Evolutionary conservation across 1,139 yeast genomes (phyloP).

Genomic region (Nakaseomyces bracarensis): DNA sequence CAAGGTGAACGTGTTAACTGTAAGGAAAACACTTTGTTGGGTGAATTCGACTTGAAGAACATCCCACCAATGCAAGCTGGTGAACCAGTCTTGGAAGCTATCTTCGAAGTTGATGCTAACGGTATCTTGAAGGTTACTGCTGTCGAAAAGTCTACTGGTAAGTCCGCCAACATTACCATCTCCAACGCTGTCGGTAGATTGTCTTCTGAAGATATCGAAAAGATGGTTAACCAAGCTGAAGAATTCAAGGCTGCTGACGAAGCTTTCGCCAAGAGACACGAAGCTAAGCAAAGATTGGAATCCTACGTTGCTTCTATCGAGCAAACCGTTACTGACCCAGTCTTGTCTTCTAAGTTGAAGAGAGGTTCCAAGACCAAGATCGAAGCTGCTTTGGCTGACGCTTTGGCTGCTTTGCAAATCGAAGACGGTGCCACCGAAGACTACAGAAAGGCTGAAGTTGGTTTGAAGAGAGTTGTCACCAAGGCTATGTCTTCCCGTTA

Average conservation of each 20-base stretch:
- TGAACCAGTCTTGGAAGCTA: constrained; percentile 97
- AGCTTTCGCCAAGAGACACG: constrained; percentile 98
- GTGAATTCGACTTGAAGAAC: constrained; percentile 96
- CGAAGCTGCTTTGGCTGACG: constrained; percentile 95
- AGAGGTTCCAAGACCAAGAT: constrained; percentile 93
- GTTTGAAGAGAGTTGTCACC: constrained; percentile 96
- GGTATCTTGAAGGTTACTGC: constrained; percentile 99
- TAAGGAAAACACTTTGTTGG: constrained; percentile 93
- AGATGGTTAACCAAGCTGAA: constrained; percentile 97
- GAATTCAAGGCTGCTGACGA: constrained; percentile 97
- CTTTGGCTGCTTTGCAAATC: constrained; percentile 91
- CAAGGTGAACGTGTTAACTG: constrained; percentile 99
- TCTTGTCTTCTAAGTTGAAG: constrained; percentile 93
- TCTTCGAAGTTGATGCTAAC: constrained; percentile 96
- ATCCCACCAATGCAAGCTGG: constrained; percentile 98
- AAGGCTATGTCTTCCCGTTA: constrained; percentile 97
- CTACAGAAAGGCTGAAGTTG: constrained; percentile 95
- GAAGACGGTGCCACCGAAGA: constrained; percentile 94
- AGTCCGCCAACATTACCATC: constrained; percentile 97
- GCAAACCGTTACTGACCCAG: constrained; percentile 94
- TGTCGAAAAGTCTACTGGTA: constrained; percentile 95
- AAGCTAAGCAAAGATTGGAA: constrained; percentile 97
- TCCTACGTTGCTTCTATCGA: constrained; percentile 95
- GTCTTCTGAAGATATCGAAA: constrained; percentile 89
- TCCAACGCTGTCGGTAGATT: constrained; percentile 98